phyloP scores from a whole-genome alignment of 768 basidiomycete genomes.

The Lentinula guzmanii region DNA sequence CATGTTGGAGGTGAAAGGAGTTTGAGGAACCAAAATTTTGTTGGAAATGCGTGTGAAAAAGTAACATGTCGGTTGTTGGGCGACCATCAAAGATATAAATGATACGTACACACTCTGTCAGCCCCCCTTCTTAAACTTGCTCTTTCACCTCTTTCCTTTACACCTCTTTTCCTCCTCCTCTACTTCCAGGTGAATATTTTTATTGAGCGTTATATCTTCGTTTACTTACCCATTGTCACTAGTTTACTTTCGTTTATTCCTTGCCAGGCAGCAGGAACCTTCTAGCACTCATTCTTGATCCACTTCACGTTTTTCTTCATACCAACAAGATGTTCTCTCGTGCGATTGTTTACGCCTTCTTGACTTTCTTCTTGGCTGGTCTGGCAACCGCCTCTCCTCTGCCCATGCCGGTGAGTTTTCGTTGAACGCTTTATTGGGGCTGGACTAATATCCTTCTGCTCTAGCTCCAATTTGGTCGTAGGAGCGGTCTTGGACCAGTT shows the following conservation, averaged over 20 bases:
- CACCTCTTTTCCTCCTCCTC: constrained; percentile 8
- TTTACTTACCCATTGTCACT: not conserved
- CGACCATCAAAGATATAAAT: not conserved
- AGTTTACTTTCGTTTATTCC: constrained; percentile 18
- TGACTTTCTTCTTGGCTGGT: constrained; percentile 37
- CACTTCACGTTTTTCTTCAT: constrained; percentile 8
- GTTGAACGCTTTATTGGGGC: constrained; percentile 5
- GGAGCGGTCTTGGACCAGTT: constrained; percentile 29
- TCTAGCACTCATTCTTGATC: constrained; percentile 8
- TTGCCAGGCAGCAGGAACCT: constrained; percentile 8
- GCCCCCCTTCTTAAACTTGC: not conserved
- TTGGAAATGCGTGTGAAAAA: not conserved
- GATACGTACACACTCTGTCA: not conserved
- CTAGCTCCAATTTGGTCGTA: constrained; percentile 29
- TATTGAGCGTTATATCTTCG: not conserved
- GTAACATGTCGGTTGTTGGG: not conserved
- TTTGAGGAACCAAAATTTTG: not conserved
- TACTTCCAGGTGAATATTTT: not conserved
- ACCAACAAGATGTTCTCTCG: constrained; percentile 39
- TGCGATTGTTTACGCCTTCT: constrained; percentile 27
- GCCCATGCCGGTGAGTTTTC: constrained; percentile 30
- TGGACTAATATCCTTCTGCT: constrained; percentile 17
- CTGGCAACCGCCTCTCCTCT: constrained; percentile 34
- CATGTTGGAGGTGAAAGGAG: constrained; percentile 28
- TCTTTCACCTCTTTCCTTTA: constrained; percentile 10